Evolutionary conservation across 2,329 filamentous ascomycete species (phyloP), one percentile per base, ranked within the genome.

Genomic region (Ophiostoma australiae): DNA sequence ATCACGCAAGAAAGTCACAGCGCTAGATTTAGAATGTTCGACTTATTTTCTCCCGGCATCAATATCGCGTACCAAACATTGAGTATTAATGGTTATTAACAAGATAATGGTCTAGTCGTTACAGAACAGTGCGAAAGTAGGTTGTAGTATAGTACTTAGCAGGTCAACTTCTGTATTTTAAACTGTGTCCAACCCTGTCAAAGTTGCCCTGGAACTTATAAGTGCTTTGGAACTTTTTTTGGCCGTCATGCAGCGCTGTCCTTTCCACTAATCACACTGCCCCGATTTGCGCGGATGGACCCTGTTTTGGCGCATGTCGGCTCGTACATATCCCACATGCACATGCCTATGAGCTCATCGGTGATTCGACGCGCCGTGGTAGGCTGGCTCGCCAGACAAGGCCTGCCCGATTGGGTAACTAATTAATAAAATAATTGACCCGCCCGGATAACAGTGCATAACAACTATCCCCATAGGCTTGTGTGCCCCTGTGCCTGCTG

Each of bases 301-400:
- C 17, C 52, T 8, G 63, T 68, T 48, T 48, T 48, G 44, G 44
- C 17, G 44, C 44, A 48, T 48, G 44, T 48, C 44, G 44, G 17
- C 17, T 71, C 52, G 27, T 31, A 61, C 27, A 13, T 20, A 35
- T 20, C 31, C 37, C 70, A 68, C 39, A 69, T 65, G 48, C 44
- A 48, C 44, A 48, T 48, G 44, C 44, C 66, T 23, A 48, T 65
- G 39, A 37, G 23, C n/a, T 68, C 39, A 66, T 71, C 70, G 70
- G 67, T 65, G 70, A 66, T 71, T 71, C 70, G 70, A 67, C 39
- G 37, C 27, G n/a, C 35, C 23, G 52, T 31, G 27, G 31, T 17
- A 23, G 27, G 52, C n/a, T 58, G 20, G 39, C 39, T 41, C 39
- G 39, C 39, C 13, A 41, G 13, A 11, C 15, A 31, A n/a, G 58